Evolutionary conservation across 306 rosid genomes (phyloP).

Genomic region (Prunus dulcis): DNA sequence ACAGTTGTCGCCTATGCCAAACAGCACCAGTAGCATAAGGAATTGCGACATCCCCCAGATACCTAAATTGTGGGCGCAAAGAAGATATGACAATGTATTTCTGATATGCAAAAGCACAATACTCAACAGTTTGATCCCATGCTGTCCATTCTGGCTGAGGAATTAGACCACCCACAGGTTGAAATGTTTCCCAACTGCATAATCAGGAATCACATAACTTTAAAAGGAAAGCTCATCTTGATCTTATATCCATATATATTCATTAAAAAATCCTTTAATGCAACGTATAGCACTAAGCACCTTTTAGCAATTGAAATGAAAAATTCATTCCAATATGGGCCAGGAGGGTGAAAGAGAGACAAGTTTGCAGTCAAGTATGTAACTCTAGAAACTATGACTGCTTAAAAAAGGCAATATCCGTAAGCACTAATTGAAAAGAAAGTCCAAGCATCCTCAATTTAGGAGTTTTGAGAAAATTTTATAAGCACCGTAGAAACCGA

Average conservation of each 20-base stretch:
- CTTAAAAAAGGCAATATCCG: neutral
- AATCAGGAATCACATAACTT: neutral
- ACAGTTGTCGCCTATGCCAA: conserved; percentile 95
- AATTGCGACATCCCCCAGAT: conserved; percentile 96
- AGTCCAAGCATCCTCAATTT: conserved; percentile 10
- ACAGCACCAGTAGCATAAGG: conserved; percentile 87
- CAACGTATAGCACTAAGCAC: conserved; percentile 1
- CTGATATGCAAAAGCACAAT: conserved; percentile 95
- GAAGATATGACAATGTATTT: conserved; percentile 89
- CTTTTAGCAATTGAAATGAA: conserved; percentile 1
- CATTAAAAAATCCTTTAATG: neutral
- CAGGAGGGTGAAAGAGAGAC: neutral
- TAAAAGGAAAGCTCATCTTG: neutral
- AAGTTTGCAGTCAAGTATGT: neutral
- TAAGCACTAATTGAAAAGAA: neutral
- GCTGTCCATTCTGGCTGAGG: conserved; percentile 99
- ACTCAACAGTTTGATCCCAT: conserved; percentile 97
- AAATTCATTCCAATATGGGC: neutral
- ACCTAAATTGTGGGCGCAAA: conserved; percentile 95
- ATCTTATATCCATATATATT: conserved; percentile 7
- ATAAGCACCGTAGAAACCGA: neutral
- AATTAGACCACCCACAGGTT: conserved; percentile 92
- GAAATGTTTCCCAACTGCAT: conserved; percentile 97
- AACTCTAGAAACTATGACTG: neutral
- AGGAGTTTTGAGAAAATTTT: neutral